phyloP scores from a whole-genome alignment of 1,284 basidiomycete species.

The Spongiforma sp. region DNA sequence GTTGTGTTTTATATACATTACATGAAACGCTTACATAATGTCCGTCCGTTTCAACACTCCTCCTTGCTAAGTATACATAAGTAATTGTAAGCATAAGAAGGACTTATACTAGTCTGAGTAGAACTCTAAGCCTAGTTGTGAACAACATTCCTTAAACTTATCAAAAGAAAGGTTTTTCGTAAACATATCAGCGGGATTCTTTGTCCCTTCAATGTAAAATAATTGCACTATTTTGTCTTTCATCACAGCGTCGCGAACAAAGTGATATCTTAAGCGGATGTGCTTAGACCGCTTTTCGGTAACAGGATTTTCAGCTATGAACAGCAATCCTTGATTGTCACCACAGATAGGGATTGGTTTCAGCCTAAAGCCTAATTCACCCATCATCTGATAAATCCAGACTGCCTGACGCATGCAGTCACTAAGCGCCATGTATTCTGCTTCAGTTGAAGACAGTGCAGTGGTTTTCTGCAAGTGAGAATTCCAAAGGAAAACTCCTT shows the following conservation, averaged over 20 bases:
- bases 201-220: background rate
- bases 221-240: background rate
- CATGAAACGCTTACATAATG: too few relatives aligned
- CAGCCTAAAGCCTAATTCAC: too few relatives aligned
- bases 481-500: too few relatives aligned
- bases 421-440: too few relatives aligned
- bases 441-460: too few relatives aligned
- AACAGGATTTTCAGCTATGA: background rate
- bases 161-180: background rate
- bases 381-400: too few relatives aligned
- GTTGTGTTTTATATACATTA: too few relatives aligned
- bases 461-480: too few relatives aligned
- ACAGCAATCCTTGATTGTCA: background rate
- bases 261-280: background rate
- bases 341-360: background rate
- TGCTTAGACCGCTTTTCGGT: background rate
- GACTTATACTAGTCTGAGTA: background rate
- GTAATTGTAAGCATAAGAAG: background rate
- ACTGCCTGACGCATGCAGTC: too few relatives aligned
- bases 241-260: background rate
- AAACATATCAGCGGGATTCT: background rate
- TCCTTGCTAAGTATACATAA: background rate
- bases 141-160: background rate
- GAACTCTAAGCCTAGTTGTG: background rate
- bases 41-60: too few relatives aligned